Base-by-base conservation (phyloP, 805 yeast species). In the Isabelozyma gotoi region DNA sequence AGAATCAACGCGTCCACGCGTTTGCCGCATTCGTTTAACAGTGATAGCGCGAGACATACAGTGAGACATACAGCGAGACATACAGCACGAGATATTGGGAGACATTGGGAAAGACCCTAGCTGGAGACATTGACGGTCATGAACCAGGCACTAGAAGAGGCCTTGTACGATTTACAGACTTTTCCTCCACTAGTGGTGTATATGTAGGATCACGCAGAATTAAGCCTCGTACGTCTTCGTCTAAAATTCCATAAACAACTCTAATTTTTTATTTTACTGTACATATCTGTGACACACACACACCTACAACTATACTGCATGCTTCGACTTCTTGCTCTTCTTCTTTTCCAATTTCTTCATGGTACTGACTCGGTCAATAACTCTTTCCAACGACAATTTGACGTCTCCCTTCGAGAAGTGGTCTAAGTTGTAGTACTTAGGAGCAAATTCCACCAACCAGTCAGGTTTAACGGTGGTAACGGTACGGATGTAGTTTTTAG, bases 401-500 rank as follows among this genome's bases (percentile, higher is more conserved):
- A 85, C 86, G 53, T 85, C 92, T 18, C 90, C 91, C 60, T 80
- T 80, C 41, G 72, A 70, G 64, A 85, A 85, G 47, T 80, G 76
- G 18, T 69, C 76, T 43, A 84, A 62, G 51, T 84, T 80, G 60
- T 81, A 85, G 62, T 85, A 85, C 40, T 72, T 77, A 3, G 92
- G 90, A 10, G 91, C 89, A 45, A 83, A 68, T 60, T 90, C 92
- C 39, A 90, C 73, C 54, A 90, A 76, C 97, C 98, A 87, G 56
- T 91, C 97, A 1, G 97, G 95, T 61, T 83, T 85, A 36, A 94
- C 83, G 4, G 84, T 76, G 16, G 97, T 92, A 12, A 92, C 97
- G 0, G 98, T 94, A 58, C 99, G 79, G 46, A 94, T 89, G 63
- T 92, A 94, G 60, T 92, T 94, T 65, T 91, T 87, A 7, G 95